These are phyloP conservation scores for Senecio squalidus DNA, from an alignment of 140 eudicot genomes.

Conservation along the genomic window DNA sequence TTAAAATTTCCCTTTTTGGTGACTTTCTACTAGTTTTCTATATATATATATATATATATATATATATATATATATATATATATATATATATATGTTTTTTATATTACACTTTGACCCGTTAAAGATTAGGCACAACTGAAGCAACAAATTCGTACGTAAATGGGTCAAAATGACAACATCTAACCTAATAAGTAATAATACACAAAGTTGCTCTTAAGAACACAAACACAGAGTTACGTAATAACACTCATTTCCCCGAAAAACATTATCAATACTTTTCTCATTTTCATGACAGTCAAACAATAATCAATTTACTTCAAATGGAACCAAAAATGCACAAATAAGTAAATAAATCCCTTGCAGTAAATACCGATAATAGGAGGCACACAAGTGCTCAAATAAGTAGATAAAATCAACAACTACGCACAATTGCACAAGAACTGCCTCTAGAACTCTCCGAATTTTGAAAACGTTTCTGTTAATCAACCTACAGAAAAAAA, in stretches of 20 bases:
- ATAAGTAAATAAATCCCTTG: neutral
- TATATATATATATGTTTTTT: too few relatives aligned
- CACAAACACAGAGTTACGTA: too few relatives aligned
- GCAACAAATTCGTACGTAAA: neutral
- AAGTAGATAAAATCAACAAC: neutral
- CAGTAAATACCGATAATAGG: neutral
- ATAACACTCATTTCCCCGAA: neutral
- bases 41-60: too few relatives aligned
- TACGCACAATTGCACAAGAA: neutral
- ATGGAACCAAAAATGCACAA: neutral
- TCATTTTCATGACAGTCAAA: neutral
- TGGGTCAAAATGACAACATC: neutral
- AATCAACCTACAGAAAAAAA: neutral
- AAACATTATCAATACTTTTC: neutral
- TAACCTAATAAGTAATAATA: neutral
- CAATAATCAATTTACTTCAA: neutral
- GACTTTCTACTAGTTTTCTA: too few relatives aligned
- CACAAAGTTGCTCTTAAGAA: too few relatives aligned
- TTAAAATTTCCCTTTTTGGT: too few relatives aligned
- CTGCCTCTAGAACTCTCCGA: neutral
- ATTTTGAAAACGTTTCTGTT: neutral
- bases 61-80: too few relatives aligned
- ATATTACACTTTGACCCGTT: neutral
- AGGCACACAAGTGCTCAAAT: neutral
- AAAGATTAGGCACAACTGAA: neutral